A percentile compares a stretch with the other conserved stretches of the same genome.
Conservation (phyloP, 176 grass and related monocot genomes). For the Eremochloa ophiuroides region DNA sequence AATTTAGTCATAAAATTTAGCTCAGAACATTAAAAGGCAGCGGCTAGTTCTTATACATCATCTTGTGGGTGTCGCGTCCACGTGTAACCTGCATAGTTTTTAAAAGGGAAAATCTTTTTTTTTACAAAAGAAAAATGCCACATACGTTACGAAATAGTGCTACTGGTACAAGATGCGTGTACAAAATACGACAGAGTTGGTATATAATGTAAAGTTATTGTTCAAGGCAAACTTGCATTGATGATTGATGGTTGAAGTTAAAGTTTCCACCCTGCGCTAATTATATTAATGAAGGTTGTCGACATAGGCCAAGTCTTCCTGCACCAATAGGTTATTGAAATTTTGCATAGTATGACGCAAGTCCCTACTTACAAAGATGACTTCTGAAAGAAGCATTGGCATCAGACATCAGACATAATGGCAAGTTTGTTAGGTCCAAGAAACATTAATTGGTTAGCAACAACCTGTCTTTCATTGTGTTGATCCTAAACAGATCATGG, state of each 20-base stretch:
- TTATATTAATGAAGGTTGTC: not conserved
- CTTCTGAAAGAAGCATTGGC: conserved; percentile 17
- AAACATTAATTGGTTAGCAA: conserved; percentile 33
- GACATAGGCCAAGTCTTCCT: no score
- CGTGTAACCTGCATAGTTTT: not conserved
- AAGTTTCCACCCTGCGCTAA: not conserved
- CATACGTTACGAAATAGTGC: not conserved
- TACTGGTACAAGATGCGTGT: not conserved
- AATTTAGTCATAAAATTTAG: no score
- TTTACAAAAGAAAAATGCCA: not conserved
- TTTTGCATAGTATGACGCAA: not conserved
- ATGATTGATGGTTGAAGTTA: not conserved
- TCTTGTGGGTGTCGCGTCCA: not conserved
- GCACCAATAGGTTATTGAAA: no score
- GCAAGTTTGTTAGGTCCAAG: not conserved
- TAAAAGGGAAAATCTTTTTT: not conserved
- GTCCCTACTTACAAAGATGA: conserved; percentile 12
- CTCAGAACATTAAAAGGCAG: no score
- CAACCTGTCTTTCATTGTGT: conserved; percentile 14
- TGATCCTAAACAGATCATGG: not conserved
- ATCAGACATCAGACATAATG: conserved; percentile 7
- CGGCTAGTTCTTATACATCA: no score
- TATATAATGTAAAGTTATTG: not conserved
- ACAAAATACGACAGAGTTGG: not conserved
- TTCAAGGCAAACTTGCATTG: not conserved